Percentiles rank a stretch among this genome's conserved stretches.
Evolutionary conservation across 805 yeast species (phyloP).

Genomic region (Lipomyces sp.): DNA sequence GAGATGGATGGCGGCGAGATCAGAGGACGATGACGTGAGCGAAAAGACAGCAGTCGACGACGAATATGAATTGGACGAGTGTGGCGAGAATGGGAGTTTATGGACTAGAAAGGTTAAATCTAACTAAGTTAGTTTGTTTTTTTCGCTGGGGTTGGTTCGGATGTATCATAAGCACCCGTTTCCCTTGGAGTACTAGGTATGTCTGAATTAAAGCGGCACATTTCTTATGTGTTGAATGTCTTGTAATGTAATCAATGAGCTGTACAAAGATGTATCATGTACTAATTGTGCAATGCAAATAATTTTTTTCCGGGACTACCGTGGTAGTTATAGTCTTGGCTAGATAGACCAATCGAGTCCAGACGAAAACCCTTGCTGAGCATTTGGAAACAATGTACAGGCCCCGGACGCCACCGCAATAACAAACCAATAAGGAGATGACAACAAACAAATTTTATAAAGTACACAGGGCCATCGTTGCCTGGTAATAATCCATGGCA

Average conservation of each 20-base stretch:
- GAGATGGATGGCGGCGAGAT: not conserved
- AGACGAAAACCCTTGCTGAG: not conserved
- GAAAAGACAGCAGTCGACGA: not conserved
- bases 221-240: not conserved
- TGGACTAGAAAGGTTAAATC: constrained; percentile 1
- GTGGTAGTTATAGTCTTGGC: not conserved
- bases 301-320: not conserved
- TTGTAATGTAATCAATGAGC: constrained; percentile 1
- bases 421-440: not conserved
- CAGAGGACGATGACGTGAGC: not conserved
- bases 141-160: not conserved
- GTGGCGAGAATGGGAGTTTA: not conserved
- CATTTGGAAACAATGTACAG: not conserved
- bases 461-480: too few species aligned
- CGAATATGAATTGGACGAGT: not conserved
- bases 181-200: not conserved
- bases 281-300: not conserved
- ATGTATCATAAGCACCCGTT: not conserved
- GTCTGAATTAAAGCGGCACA: not conserved
- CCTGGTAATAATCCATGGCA: not conserved
- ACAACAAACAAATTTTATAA: not conserved
- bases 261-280: not conserved
- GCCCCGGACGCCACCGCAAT: not conserved
- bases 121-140: not conserved
- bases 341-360: not conserved